A percentile compares a stretch with the other conserved stretches of the same genome.
Conservation (phyloP, 306 rosid genomes). For the Vicia faba region DNA sequence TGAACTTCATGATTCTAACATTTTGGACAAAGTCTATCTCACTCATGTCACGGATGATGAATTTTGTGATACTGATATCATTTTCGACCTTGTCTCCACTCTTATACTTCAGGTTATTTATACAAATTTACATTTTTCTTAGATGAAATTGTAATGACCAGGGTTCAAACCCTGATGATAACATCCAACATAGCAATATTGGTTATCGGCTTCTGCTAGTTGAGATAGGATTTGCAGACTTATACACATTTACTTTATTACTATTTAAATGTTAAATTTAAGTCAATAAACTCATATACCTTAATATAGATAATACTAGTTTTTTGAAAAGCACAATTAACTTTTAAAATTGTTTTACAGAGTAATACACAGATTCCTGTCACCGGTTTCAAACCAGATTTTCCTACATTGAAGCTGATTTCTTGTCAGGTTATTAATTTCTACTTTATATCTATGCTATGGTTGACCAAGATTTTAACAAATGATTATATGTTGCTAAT, state of each 20-base stretch:
- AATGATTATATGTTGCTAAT: neutral
- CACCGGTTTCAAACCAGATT: slow-evolving; percentile 34
- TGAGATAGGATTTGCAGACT: neutral
- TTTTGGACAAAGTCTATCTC: slow-evolving; percentile 40
- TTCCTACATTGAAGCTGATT: slow-evolving; percentile 40
- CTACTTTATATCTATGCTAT: neutral
- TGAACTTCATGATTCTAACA: slow-evolving; percentile 34
- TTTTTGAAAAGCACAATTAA: neutral
- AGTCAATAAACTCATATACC: neutral
- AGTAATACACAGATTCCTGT: slow-evolving; percentile 7
- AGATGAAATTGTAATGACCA: no score
- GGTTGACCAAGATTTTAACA: neutral
- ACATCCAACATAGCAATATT: no score
- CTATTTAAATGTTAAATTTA: neutral
- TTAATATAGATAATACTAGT: neutral
- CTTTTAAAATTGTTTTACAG: slow-evolving; percentile 26
- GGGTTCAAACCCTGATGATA: no score
- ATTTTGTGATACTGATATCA: slow-evolving; percentile 20
- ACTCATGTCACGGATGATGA: slow-evolving; percentile 43
- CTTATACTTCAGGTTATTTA: slow-evolving; percentile 36
- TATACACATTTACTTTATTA: neutral
- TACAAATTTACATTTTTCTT: neutral
- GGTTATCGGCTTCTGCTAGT: no score
- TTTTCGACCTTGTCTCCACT: slow-evolving; percentile 39
- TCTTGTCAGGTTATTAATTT: slow-evolving; percentile 39